Percentiles rank a stretch among this genome's conserved stretches.
phyloP scores from a whole-genome alignment of 768 basidiomycete genomes.

The Pleurotus tuber-regium region DNA sequence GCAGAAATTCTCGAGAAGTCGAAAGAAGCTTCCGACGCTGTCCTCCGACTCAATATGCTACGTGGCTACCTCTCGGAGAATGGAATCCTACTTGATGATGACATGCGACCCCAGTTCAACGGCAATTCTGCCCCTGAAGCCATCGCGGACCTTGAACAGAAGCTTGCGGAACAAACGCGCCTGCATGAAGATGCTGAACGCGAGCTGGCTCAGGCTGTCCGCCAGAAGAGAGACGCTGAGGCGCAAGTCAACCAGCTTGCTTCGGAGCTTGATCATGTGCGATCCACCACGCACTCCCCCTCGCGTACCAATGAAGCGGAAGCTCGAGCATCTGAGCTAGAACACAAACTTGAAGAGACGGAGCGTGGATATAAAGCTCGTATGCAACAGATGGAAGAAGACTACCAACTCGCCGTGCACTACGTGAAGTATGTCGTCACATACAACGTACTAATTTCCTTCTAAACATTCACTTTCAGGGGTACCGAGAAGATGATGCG shows the following conservation, averaged over 20 bases:
- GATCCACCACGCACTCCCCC: conserved; percentile 57
- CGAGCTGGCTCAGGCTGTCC: conserved; percentile 63
- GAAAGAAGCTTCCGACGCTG: conserved; percentile 66
- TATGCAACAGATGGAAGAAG: conserved; percentile 88
- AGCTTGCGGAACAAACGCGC: conserved; percentile 70
- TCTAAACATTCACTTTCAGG: conserved; percentile 38
- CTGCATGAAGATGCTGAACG: conserved; percentile 74
- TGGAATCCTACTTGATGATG: conserved; percentile 75
- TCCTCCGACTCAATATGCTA: conserved; percentile 73
- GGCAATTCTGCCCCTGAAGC: conserved; percentile 38
- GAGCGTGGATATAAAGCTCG: conserved; percentile 77
- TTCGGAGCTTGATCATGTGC: conserved; percentile 63
- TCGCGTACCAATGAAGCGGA: conserved; percentile 28
- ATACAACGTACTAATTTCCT: conserved; percentile 12
- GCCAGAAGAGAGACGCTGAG: conserved; percentile 74
- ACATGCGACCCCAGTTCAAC: conserved; percentile 42
- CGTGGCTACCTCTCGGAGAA: conserved; percentile 87
- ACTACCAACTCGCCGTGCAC: conserved; percentile 95
- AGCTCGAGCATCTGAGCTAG: conserved; percentile 56
- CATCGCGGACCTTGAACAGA: conserved; percentile 73
- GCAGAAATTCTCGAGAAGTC: conserved; percentile 57
- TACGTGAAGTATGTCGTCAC: conserved; percentile 82
- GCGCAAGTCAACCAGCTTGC: conserved; percentile 63
- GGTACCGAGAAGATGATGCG: conserved; percentile 98
- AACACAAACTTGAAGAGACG: conserved; percentile 75